phyloP scores from a whole-genome alignment of 2,329 filamentous ascomycete species.

The Claviceps sp. region DNA sequence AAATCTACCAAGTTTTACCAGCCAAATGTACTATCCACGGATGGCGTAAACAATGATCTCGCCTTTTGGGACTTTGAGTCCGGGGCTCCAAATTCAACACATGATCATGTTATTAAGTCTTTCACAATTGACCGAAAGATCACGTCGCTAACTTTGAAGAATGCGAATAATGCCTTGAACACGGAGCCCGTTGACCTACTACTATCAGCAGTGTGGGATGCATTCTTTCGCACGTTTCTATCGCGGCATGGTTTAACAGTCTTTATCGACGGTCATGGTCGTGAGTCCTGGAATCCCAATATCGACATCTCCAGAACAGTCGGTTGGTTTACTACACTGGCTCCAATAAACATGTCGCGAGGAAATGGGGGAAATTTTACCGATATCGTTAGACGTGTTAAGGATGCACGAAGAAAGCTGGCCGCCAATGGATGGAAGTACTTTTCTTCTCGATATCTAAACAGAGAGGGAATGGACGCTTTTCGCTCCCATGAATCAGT shows the following conservation, averaged over 20 bases:
- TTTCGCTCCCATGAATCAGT: conserved; percentile 1
- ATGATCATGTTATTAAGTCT: conserved; percentile 1
- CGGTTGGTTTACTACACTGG: conserved; percentile 25
- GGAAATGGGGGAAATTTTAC: neutral
- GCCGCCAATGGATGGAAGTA: conserved; percentile 3
- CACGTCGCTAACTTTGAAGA: conserved; percentile 4
- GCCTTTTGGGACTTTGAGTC: conserved; percentile 3
- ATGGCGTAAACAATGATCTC: neutral
- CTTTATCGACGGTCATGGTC: conserved; percentile 12
- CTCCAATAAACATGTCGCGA: conserved; percentile 11
- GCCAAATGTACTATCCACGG: neutral
- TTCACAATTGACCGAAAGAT: conserved; percentile 1
- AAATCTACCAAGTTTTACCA: neutral
- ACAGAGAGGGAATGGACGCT: neutral
- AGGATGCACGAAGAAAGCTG: neutral
- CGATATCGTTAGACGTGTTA: neutral
- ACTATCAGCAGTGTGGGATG: conserved; percentile 15
- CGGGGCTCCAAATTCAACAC: neutral
- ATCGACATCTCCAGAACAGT: conserved; percentile 22
- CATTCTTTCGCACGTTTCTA: conserved; percentile 19
- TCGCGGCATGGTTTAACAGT: conserved; percentile 14
- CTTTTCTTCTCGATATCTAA: neutral
- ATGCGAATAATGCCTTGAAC: conserved; percentile 8
- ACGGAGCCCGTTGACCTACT: conserved; percentile 20
- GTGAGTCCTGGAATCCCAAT: conserved; percentile 17